Evolutionary conservation across 495 filamentous ascomycete species (phyloP).

Genomic region (Talaromyces adpressus): DNA sequence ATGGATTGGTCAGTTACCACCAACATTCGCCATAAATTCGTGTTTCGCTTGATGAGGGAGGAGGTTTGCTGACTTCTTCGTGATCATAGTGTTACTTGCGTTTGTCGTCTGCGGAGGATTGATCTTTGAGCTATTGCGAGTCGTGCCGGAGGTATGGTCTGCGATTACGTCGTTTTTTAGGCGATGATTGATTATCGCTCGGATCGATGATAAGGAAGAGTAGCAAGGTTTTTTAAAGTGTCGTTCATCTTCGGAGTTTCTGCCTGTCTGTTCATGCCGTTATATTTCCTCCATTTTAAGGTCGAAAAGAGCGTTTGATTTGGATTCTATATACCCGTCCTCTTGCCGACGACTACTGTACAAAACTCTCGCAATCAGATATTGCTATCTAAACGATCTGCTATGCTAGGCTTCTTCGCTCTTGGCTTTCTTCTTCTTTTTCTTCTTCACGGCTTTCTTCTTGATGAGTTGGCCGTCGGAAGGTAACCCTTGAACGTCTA

Average conservation of each 20-base stretch:
- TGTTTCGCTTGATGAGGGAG: neutral
- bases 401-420: neutral
- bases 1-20: conserved; percentile 69
- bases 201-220: neutral
- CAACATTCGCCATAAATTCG: neutral
- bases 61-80: neutral
- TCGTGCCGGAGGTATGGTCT: conserved; percentile 54
- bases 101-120: conserved; percentile 84
- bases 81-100: conserved; percentile 54
- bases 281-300: neutral
- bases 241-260: neutral
- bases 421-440: conserved; percentile 16
- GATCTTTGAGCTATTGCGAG: conserved; percentile 71
- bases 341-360: neutral
- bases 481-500: conserved; percentile 63
- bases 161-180: conserved; percentile 21
- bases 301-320: neutral
- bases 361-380: neutral
- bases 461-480: conserved; percentile 67
- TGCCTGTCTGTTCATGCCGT: neutral
- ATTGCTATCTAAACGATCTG: neutral
- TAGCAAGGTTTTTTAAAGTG: neutral
- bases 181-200: conserved; percentile 2
- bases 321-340: conserved; percentile 1
- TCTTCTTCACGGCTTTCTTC: conserved; percentile 65